Base-by-base conservation (phyloP, 345 rosid genomes). In the Mangifera indica region DNA sequence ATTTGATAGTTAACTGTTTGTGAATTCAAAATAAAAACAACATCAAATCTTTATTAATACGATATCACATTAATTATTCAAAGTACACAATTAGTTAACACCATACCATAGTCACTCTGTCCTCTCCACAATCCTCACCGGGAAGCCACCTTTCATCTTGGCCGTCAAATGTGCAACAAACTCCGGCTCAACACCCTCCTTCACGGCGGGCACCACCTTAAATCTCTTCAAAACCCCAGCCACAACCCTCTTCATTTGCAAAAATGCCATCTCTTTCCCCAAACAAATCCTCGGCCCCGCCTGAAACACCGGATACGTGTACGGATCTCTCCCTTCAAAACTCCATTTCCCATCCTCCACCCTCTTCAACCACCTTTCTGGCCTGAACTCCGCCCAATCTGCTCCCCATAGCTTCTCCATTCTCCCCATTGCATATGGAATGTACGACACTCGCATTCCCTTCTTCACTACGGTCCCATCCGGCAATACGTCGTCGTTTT, bases 71-170 rank as follows among this genome's bases (percentile, higher is more conserved):
- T 29, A 3, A 29, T 29, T 29, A 1, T 37, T 37, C 42, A 37
- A 7, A 37, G 42, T 5, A 37, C 8, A 7, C 8, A 6, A 5
- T 6, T 34, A 34, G 5, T 6, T 34, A 34, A 34, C 6, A 34
- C 3, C 34, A 32, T 32, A 32, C 4, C 4, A 4, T 32, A 3
- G 5, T 37, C 42, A 37, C 42, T 37, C 14, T 68, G 3, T 61
- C 72, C 93, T 85, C 49, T 75, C 77, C 53, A 79, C 74, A 32
- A 93, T 72, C 52, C 58, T 82, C 26, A 73, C 89, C 0, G 84
- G 86, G 67, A 90, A 85, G 4, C 98, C 91, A 42, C 82, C 90
- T 60, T 81, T 78, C 81, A 90, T 90, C 59, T 88, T 86, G 9
- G 87, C 67, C 2, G 93, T 90, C 29, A 88, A 24, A 57, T 72